A percentile compares a stretch with the other conserved stretches of the same genome.
Conservation (phyloP, 495 filamentous ascomycete genomes). For the Hypoxylon intermedium region DNA sequence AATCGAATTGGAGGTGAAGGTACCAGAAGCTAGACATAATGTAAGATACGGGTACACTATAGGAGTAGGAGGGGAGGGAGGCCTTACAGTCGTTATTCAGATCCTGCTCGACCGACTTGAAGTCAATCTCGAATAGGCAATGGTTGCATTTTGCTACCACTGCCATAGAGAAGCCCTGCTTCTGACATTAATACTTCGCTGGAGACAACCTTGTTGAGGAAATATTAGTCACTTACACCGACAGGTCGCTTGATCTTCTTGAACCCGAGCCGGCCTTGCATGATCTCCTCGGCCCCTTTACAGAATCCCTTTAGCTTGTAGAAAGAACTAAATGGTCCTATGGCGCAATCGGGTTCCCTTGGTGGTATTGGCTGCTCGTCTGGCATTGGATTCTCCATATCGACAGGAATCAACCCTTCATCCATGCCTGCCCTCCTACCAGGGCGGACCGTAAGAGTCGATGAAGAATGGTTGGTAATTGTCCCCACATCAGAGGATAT, state of each 20-base stretch:
- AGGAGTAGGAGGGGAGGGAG: not conserved
- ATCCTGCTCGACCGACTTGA: slow-evolving; percentile 47
- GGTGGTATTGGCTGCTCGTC: slow-evolving; percentile 18
- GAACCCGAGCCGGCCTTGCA: slow-evolving; percentile 46
- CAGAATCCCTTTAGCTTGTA: slow-evolving; percentile 53
- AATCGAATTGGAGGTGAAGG: slow-evolving; percentile 44
- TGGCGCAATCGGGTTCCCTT: slow-evolving; percentile 43
- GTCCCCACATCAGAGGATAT: slow-evolving; percentile 31
- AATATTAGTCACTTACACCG: slow-evolving; percentile 30
- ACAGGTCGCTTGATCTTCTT: slow-evolving; percentile 48
- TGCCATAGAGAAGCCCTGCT: slow-evolving; percentile 40
- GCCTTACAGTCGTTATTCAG: slow-evolving; percentile 45
- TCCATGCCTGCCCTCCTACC: slow-evolving; percentile 20
- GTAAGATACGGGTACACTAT: slow-evolving; percentile 9
- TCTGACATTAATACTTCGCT: slow-evolving; percentile 3
- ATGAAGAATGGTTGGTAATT: slow-evolving; percentile 25
- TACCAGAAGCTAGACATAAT: slow-evolving; percentile 39
- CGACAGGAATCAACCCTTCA: slow-evolving; percentile 47
- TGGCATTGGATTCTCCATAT: slow-evolving; percentile 28
- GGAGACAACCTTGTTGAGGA: not conserved
- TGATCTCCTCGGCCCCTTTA: slow-evolving; percentile 49
- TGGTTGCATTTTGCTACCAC: slow-evolving; percentile 49
- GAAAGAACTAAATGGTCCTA: slow-evolving; percentile 47
- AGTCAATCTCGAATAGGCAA: slow-evolving; percentile 52
- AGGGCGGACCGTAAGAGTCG: slow-evolving; percentile 24